These are phyloP conservation scores for Cutaneotrichosporon sp. DNA, from an alignment of 1,284 basidiomycete species.

Conservation along the genomic window DNA sequence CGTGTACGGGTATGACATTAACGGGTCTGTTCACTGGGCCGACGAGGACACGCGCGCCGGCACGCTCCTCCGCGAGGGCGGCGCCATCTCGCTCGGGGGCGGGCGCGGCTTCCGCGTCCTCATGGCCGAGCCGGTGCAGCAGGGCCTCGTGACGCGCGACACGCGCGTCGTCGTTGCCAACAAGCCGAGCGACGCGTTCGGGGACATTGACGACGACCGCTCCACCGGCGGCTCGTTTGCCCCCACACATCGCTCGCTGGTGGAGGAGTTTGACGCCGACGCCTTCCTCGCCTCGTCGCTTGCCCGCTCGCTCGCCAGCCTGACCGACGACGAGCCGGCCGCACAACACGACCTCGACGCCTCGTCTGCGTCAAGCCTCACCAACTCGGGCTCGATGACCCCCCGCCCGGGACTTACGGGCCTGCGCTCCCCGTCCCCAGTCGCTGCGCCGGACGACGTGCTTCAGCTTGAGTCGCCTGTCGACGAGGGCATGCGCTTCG, in stretches of 20 bases:
- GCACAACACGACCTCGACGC: slow-evolving; percentile 26
- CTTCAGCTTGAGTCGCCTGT: slow-evolving; percentile 21
- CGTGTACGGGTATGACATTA: slow-evolving; percentile 18
- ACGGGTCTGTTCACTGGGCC: slow-evolving; percentile 21
- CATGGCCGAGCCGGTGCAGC: slow-evolving; percentile 65
- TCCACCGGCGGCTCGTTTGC: slow-evolving; percentile 29
- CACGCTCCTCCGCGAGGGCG: slow-evolving; percentile 21
- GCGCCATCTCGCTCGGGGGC: slow-evolving; percentile 12
- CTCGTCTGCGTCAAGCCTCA: slow-evolving; percentile 24
- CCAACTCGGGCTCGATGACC: slow-evolving; percentile 49
- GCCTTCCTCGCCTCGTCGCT: slow-evolving; percentile 24
- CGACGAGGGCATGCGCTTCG: slow-evolving; percentile 23
- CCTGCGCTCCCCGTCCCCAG: slow-evolving; percentile 28
- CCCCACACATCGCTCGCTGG: slow-evolving; percentile 34
- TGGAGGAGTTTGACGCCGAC: slow-evolving; percentile 43
- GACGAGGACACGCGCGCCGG: slow-evolving; percentile 14
- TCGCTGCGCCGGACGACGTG: slow-evolving; percentile 28
- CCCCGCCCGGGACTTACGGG: slow-evolving; percentile 37
- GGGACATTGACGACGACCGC: slow-evolving; percentile 20
- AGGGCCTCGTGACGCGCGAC: slow-evolving; percentile 63
- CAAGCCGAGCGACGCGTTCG: slow-evolving; percentile 18
- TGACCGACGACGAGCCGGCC: slow-evolving; percentile 35
- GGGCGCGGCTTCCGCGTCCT: slow-evolving; percentile 43
- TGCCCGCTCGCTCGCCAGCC: slow-evolving; percentile 24
- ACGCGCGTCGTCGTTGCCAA: slow-evolving; percentile 62